Conservation (phyloP, 306 rosid genomes). For the Senna tora region DNA sequence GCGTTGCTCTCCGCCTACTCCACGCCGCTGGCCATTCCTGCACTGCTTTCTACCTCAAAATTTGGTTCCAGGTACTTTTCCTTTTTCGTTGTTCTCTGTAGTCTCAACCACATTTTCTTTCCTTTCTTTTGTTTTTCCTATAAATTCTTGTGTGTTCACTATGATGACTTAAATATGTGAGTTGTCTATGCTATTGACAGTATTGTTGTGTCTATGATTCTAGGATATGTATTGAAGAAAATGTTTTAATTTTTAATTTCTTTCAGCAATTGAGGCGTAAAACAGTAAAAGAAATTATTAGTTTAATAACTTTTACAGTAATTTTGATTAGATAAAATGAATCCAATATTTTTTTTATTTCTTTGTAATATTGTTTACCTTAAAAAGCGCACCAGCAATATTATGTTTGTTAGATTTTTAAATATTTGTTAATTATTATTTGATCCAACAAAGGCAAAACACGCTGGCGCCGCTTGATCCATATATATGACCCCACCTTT, state of each 20-base stretch:
- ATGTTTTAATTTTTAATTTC: not conserved
- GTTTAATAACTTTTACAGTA: not conserved
- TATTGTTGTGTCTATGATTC: not conserved
- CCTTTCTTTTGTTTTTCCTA: not conserved
- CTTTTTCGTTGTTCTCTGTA: not conserved
- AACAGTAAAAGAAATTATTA: not conserved
- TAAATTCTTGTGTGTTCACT: not conserved
- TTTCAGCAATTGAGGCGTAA: not conserved
- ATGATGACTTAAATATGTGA: not conserved
- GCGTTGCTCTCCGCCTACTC: constrained; percentile 87
- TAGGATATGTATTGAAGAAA: not conserved
- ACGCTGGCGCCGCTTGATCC: no score
- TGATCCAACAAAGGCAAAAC: no score
- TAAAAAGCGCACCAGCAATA: not conserved
- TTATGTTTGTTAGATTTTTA: not conserved
- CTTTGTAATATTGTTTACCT: no score
- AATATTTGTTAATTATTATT: not conserved
- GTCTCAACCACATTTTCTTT: not conserved
- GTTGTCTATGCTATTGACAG: not conserved
- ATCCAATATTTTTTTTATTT: not conserved
- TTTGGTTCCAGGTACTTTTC: constrained; percentile 81
- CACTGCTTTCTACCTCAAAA: constrained; percentile 88
- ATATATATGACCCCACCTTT: no score
- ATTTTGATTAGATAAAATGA: not conserved
- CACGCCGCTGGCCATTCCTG: constrained; percentile 91